Evolutionary conservation across 495 filamentous ascomycete genomes (phyloP).

Genomic region (Tuber umbilicatum): DNA sequence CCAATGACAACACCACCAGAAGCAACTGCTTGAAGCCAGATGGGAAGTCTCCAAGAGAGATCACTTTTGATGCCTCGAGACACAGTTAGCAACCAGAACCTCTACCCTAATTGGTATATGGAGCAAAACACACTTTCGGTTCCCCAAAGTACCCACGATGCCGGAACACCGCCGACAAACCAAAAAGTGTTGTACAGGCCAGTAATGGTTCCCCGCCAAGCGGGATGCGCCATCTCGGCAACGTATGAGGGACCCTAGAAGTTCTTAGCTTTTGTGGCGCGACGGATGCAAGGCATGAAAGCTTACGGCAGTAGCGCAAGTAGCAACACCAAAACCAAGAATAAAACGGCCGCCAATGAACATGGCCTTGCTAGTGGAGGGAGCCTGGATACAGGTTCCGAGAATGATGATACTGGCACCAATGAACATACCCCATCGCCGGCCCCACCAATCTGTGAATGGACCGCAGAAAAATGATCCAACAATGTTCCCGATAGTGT

Average conservation of each 20-base stretch:
- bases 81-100: conserved; percentile 1
- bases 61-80: conserved; percentile 17
- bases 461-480: conserved; percentile 47
- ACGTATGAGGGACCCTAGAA: conserved; percentile 46
- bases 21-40: conserved; percentile 31
- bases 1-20: conserved; percentile 27
- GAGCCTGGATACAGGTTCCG: conserved; percentile 40
- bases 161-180: conserved; percentile 49
- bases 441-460: conserved; percentile 37
- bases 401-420: conserved; percentile 41
- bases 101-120: conserved; percentile 45
- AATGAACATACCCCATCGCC: conserved; percentile 39
- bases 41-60: conserved; percentile 25
- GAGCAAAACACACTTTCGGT: conserved; percentile 50
- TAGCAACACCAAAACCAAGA: conserved; percentile 52
- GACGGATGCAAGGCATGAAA: not conserved
- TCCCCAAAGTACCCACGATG: conserved; percentile 49
- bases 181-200: conserved; percentile 54
- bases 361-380: conserved; percentile 46
- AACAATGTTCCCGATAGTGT: conserved; percentile 52
- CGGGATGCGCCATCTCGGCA: conserved; percentile 53
- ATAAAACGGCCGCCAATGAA: conserved; percentile 56
- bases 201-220: conserved; percentile 52
- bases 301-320: conserved; percentile 13
- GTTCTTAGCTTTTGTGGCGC: conserved; percentile 45